Evolutionary conservation across 176 grass and related monocot species (phyloP).

Genomic region (Coix lacrymajobi): DNA sequence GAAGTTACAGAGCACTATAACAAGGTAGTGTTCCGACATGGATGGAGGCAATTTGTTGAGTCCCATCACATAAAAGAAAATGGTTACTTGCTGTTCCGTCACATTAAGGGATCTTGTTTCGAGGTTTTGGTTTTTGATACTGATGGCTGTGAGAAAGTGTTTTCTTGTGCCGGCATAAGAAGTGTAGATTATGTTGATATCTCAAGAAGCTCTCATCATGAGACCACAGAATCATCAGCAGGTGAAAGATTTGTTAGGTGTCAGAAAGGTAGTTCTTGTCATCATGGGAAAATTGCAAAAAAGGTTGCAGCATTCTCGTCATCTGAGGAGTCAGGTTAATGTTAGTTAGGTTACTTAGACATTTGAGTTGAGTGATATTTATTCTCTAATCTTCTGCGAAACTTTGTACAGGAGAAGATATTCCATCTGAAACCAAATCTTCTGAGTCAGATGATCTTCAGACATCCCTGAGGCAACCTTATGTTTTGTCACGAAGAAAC

Average conservation of each 20-base stretch:
- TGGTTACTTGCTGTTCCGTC: slow-evolving; percentile 34
- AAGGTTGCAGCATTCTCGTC: neutral
- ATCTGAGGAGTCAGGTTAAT: slow-evolving; percentile 1
- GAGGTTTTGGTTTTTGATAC: slow-evolving; percentile 36
- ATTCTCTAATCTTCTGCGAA: neutral
- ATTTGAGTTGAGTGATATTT: neutral
- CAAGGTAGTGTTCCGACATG: slow-evolving; percentile 21
- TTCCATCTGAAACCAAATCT: neutral
- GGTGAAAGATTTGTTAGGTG: neutral
- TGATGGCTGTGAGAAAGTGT: slow-evolving; percentile 25
- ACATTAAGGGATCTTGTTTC: slow-evolving; percentile 18
- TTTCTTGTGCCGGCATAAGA: slow-evolving; percentile 13
- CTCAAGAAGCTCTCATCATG: neutral
- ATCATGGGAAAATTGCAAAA: neutral
- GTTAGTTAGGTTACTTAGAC: neutral
- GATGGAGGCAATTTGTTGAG: slow-evolving; percentile 46
- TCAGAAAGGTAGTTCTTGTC: neutral
- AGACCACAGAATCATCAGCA: neutral
- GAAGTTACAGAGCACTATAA: neutral
- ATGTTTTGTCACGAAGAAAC: neutral
- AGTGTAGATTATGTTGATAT: neutral
- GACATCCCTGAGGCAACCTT: neutral
- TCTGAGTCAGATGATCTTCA: neutral
- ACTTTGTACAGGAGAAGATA: slow-evolving; percentile 3
- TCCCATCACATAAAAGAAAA: slow-evolving; percentile 33